Conservation (phyloP, 768 basidiomycete genomes). For the Amanita thiersii region DNA sequence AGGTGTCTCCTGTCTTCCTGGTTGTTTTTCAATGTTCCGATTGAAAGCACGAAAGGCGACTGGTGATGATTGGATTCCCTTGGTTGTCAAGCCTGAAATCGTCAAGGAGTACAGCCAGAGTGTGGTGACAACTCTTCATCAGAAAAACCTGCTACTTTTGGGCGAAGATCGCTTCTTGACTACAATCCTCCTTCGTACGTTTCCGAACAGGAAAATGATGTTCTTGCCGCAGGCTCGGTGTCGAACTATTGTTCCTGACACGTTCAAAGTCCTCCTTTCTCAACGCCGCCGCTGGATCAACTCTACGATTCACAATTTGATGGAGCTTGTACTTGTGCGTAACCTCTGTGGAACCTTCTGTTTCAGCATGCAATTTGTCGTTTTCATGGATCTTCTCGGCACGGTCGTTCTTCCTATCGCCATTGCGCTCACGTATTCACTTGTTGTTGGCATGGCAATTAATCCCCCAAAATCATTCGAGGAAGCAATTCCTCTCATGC, state of each 20-base stretch:
- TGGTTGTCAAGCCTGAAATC: slow-evolving; percentile 95
- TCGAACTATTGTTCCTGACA: slow-evolving; percentile 93
- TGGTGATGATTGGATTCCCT: slow-evolving; percentile 96
- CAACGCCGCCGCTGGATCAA: slow-evolving; percentile 99
- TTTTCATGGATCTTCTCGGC: slow-evolving; percentile 93
- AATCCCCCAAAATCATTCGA: slow-evolving; percentile 79
- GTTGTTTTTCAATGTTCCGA: slow-evolving; percentile 99
- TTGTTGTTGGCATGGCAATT: slow-evolving; percentile 76
- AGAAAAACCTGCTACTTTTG: slow-evolving; percentile 93
- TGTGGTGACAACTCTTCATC: slow-evolving; percentile 89
- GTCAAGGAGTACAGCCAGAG: slow-evolving; percentile 95
- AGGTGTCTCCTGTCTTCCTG: slow-evolving; percentile 97
- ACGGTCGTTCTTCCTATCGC: slow-evolving; percentile 93
- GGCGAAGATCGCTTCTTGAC: slow-evolving; percentile 99
- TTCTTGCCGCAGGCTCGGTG: slow-evolving; percentile 95
- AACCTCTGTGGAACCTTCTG: slow-evolving; percentile 99
- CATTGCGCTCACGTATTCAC: slow-evolving; percentile 81
- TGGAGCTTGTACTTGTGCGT: slow-evolving; percentile 96
- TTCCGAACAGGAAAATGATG: slow-evolving; percentile 99
- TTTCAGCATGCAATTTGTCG: slow-evolving; percentile 99
- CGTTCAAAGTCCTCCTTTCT: slow-evolving; percentile 86
- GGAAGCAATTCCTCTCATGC: slow-evolving; percentile 88
- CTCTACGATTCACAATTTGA: slow-evolving; percentile 97
- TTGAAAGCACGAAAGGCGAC: slow-evolving; percentile 84
- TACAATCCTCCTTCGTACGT: slow-evolving; percentile 91